Evolutionary conservation across 1,284 basidiomycete species (phyloP).

Genomic region (Sanguinoderma infundibulare): DNA sequence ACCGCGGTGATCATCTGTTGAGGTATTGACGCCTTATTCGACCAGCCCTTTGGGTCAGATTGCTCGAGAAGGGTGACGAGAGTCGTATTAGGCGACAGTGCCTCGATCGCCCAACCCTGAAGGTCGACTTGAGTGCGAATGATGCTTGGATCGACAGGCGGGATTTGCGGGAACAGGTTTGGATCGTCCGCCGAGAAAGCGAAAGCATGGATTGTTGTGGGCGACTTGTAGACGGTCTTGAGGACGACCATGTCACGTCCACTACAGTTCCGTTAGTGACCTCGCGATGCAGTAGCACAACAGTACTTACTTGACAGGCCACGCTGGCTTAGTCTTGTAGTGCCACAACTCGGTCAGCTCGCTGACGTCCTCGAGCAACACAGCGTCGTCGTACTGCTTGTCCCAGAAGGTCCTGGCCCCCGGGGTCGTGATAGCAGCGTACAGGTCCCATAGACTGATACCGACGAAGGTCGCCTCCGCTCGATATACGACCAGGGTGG

Average conservation of each 20-base stretch:
- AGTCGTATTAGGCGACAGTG: conserved; percentile 94
- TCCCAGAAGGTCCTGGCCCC: conserved; percentile 90
- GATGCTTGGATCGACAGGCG: conserved; percentile 71
- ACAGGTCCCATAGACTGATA: conserved; percentile 96
- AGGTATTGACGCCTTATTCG: conserved; percentile 93
- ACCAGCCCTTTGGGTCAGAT: conserved; percentile 97
- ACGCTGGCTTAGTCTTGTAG: conserved; percentile 85
- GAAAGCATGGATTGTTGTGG: conserved; percentile 94
- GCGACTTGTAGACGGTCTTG: conserved; percentile 97
- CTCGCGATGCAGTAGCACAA: background rate
- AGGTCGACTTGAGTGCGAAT: conserved; percentile 96
- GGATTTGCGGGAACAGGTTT: conserved; percentile 83
- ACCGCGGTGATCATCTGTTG: conserved; percentile 88
- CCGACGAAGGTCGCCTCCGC: conserved; percentile 99
- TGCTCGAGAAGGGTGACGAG: conserved; percentile 95
- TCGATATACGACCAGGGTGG: conserved; percentile 93
- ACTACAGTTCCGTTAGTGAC: conserved; percentile 42
- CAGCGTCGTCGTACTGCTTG: conserved; percentile 85
- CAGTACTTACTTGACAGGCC: conserved; percentile 83
- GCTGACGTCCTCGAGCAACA: conserved; percentile 88
- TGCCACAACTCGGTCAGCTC: conserved; percentile 94
- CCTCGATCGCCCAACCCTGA: conserved; percentile 97
- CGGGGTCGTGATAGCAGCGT: conserved; percentile 83
- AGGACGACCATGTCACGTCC: conserved; percentile 91
- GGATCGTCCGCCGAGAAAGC: conserved; percentile 93